phyloP scores from a whole-genome alignment of 139 green algal species.

The Zygnema cylindricum region DNA sequence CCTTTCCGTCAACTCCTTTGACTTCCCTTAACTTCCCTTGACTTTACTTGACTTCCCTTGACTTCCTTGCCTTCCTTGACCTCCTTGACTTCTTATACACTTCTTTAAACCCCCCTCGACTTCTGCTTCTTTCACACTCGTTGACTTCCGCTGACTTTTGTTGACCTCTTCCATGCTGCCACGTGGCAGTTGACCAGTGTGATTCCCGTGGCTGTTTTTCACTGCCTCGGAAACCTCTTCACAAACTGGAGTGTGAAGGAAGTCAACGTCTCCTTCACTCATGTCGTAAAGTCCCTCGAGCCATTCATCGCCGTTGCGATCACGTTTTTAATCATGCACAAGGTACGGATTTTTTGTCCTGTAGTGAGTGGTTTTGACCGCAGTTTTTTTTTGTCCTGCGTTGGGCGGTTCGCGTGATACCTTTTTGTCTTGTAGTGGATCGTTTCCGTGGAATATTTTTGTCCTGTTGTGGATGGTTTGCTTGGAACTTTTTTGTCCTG shows the following conservation, averaged over 20 bases:
- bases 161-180: too few species aligned
- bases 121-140: not conserved
- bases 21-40: too few species aligned
- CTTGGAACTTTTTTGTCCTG: too few species aligned
- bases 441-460: too few species aligned
- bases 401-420: too few species aligned
- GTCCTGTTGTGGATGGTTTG: too few species aligned
- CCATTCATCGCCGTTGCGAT: slow-evolving; percentile 92
- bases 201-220: slow-evolving; percentile 87
- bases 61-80: not conserved
- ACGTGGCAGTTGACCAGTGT: slow-evolving; percentile 70
- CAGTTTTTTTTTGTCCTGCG: too few species aligned
- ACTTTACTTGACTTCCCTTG: not conserved
- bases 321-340: slow-evolving; percentile 83
- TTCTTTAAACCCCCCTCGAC: not conserved
- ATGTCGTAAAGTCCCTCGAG: slow-evolving; percentile 98
- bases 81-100: not conserved
- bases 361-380: too few species aligned
- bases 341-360: slow-evolving; percentile 57
- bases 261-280: slow-evolving; percentile 96
- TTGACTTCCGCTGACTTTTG: too few species aligned
- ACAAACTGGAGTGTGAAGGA: slow-evolving; percentile 93
- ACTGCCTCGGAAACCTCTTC: slow-evolving; percentile 94
- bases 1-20: too few species aligned
- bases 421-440: too few species aligned